phyloP scores from a whole-genome alignment of 2,329 filamentous ascomycete species.

The Beauveria sp. region DNA sequence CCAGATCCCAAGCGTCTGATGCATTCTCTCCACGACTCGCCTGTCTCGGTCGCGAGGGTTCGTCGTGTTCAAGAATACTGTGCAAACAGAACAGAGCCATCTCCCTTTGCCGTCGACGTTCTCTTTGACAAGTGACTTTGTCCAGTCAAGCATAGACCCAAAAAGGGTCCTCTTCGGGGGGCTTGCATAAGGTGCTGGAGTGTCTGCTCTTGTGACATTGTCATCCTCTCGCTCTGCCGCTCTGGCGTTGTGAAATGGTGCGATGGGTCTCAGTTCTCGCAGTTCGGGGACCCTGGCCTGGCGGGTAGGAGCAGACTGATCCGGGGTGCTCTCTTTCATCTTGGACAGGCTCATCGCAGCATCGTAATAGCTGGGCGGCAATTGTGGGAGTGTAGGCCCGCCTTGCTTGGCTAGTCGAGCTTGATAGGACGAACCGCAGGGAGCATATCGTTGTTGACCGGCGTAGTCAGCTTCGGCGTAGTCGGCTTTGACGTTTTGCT shows the following conservation, averaged over 20 bases:
- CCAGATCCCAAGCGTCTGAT: constrained; percentile 6
- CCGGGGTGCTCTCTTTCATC: not conserved
- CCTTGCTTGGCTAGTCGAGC: too few relatives aligned
- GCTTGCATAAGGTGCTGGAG: too few relatives aligned
- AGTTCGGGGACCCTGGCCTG: not conserved
- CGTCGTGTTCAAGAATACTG: constrained; percentile 7
- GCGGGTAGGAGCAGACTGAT: not conserved
- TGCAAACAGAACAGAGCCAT: constrained; percentile 17
- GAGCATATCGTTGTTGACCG: too few relatives aligned
- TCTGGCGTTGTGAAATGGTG: not conserved
- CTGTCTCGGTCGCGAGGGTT: not conserved
- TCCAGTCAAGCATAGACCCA: not conserved
- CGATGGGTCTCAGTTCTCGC: not conserved
- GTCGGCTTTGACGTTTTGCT: too few relatives aligned
- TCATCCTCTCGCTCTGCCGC: not conserved
- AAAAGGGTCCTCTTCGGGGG: not conserved
- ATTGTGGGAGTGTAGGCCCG: not conserved
- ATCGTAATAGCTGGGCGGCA: not conserved
- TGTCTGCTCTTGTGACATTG: not conserved
- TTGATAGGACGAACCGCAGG: too few relatives aligned
- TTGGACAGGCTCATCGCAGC: not conserved
- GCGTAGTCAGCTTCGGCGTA: too few relatives aligned
- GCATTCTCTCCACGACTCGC: not conserved
- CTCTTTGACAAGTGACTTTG: not conserved
- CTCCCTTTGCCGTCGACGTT: not conserved